These are phyloP conservation scores for Apiotrichum domesticum DNA, from an alignment of 1,284 basidiomycete genomes.

Conservation along the genomic window DNA sequence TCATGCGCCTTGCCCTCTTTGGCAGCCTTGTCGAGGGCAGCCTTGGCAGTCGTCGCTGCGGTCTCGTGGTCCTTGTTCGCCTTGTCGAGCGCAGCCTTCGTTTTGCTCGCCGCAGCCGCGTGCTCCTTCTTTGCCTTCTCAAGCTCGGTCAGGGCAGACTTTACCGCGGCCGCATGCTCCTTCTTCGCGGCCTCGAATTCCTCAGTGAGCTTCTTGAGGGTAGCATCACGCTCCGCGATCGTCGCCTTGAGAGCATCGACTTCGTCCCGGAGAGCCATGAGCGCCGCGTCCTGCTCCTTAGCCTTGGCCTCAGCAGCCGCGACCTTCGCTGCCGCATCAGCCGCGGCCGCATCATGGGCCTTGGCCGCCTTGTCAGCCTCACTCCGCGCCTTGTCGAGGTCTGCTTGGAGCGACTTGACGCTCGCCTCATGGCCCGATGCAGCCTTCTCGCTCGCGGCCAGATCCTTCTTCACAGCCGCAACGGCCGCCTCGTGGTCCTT, in stretches of 20 bases:
- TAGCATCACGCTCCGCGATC: background rate
- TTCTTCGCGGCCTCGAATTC: slow-evolving; percentile 4
- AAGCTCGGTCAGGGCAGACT: slow-evolving; percentile 4
- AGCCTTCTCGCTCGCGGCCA: slow-evolving; percentile 6
- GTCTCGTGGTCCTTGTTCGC: background rate
- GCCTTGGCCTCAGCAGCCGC: background rate
- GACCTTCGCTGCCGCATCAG: background rate
- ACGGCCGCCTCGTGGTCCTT: slow-evolving; percentile 3
- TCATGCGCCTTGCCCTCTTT: background rate
- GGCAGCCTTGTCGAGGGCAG: background rate
- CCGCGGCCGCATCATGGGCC: background rate
- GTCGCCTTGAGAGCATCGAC: background rate
- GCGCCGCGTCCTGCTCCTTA: slow-evolving; percentile 1
- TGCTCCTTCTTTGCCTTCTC: slow-evolving; percentile 2
- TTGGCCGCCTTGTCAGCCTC: background rate
- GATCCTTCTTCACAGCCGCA: background rate
- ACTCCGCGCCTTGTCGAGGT: slow-evolving; percentile 4
- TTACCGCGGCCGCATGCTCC: background rate
- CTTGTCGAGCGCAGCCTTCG: background rate
- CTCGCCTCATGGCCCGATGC: slow-evolving; percentile 4
- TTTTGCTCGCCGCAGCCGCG: background rate
- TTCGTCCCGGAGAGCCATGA: background rate
- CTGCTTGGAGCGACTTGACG: background rate
- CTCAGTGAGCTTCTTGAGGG: background rate
- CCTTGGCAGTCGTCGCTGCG: background rate